phyloP scores from a whole-genome alignment of 2,329 filamentous ascomycete species.

The Fusarium compactum region DNA sequence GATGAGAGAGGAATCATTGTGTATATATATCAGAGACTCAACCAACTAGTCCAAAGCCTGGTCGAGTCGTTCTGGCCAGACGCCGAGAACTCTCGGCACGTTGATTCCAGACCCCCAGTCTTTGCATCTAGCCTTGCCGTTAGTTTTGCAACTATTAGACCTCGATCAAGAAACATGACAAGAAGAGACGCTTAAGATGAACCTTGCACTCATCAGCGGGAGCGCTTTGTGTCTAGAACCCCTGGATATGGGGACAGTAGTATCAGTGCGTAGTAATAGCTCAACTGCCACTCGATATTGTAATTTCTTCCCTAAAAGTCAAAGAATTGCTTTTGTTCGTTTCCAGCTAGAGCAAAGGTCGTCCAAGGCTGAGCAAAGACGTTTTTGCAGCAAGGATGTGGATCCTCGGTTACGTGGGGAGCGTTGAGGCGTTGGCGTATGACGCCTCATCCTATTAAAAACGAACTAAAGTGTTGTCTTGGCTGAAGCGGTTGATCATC shows the following conservation, averaged over 20 bases:
- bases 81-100: conserved; percentile 37
- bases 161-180: conserved; percentile 8
- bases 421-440: conserved; percentile 27
- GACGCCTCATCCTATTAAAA: conserved; percentile 25
- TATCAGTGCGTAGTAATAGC: conserved; percentile 11
- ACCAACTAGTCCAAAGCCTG: background rate
- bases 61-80: background rate
- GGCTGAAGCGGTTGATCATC: conserved; percentile 6
- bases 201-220: conserved; percentile 17
- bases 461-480: conserved; percentile 7
- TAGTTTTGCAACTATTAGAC: conserved; percentile 7
- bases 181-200: conserved; percentile 8
- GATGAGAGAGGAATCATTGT: background rate
- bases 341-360: conserved; percentile 5
- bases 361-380: conserved; percentile 4
- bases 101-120: conserved; percentile 29
- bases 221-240: conserved; percentile 23
- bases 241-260: conserved; percentile 5
- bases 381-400: conserved; percentile 1
- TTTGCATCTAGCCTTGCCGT: conserved; percentile 6
- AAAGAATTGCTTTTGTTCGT: background rate
- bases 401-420: conserved; percentile 15
- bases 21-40: conserved; percentile 18
- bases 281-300: conserved; percentile 4
- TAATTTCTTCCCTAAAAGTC: conserved; percentile 3